Evolutionary conservation across 768 basidiomycete species (phyloP).

Genomic region (Calvatia gigantea): DNA sequence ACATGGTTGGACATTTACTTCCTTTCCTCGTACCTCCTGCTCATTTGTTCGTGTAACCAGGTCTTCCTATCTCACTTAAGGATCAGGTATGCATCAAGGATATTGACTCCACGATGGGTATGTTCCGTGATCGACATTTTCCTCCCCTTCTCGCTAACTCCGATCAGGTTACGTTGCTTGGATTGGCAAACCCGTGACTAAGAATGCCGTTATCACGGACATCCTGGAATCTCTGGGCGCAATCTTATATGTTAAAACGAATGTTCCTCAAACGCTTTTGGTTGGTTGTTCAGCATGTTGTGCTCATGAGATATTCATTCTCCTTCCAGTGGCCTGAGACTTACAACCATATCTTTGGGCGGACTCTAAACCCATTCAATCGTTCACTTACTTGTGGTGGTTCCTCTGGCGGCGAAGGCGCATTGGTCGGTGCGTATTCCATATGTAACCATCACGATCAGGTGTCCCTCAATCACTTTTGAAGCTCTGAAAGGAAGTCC

Average conservation of each 20-base stretch:
- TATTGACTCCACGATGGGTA: conserved; percentile 67
- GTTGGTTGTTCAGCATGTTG: conserved; percentile 26
- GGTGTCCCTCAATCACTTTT: neutral
- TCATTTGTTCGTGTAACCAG: conserved; percentile 15
- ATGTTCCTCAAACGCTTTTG: conserved; percentile 78
- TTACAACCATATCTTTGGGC: conserved; percentile 74
- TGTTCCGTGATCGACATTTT: neutral
- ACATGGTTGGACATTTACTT: conserved; percentile 43
- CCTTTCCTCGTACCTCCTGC: conserved; percentile 6
- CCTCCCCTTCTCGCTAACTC: neutral
- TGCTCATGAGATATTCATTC: neutral
- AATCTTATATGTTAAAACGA: conserved; percentile 68
- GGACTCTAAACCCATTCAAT: conserved; percentile 76
- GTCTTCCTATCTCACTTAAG: conserved; percentile 68
- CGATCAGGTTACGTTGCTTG: conserved; percentile 65
- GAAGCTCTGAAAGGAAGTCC: conserved; percentile 43
- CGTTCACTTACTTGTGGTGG: conserved; percentile 71
- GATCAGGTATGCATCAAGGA: conserved; percentile 71
- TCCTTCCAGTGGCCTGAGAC: conserved; percentile 71
- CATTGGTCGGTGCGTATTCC: conserved; percentile 50
- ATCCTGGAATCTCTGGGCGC: conserved; percentile 68
- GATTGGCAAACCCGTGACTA: conserved; percentile 56
- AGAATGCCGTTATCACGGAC: conserved; percentile 61
- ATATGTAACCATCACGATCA: neutral
- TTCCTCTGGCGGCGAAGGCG: conserved; percentile 85